These are phyloP conservation scores for Closterium sp. DNA, from an alignment of 139 green algal species.

Conservation along the genomic window DNA sequence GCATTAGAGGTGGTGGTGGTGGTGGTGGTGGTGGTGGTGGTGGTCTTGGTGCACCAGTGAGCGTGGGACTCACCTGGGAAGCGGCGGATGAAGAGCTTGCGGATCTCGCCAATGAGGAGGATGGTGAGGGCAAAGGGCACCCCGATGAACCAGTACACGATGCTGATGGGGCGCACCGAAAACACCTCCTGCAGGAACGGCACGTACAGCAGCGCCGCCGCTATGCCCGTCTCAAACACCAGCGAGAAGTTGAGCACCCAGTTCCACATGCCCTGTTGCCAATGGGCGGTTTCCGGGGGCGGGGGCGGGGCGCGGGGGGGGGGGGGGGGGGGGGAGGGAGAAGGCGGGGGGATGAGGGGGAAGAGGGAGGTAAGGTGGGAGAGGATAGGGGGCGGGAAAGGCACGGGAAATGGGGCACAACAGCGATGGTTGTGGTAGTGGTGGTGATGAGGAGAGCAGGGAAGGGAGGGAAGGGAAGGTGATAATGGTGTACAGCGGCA, in stretches of 20 bases:
- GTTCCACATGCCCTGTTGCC: slow-evolving; percentile 62
- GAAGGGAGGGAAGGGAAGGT: too few relatives aligned
- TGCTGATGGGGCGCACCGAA: slow-evolving; percentile 62
- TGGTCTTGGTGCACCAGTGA: too few relatives aligned
- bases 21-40: neutral
- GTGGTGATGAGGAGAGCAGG: neutral
- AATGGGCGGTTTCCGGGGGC: too few relatives aligned
- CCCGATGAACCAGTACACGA: slow-evolving; percentile 68
- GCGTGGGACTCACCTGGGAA: slow-evolving; percentile 53
- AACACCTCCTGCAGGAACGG: slow-evolving; percentile 66
- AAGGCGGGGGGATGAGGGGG: too few relatives aligned
- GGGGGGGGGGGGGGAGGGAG: too few relatives aligned
- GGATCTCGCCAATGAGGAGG: slow-evolving; percentile 72
- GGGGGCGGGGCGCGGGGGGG: too few relatives aligned
- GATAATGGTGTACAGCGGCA: too few relatives aligned
- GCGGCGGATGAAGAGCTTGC: slow-evolving; percentile 65
- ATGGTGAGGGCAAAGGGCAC: slow-evolving; percentile 68
- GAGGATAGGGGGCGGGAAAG: too few relatives aligned
- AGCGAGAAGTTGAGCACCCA: slow-evolving; percentile 69
- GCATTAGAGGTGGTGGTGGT: too few relatives aligned
- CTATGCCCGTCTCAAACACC: slow-evolving; percentile 64
- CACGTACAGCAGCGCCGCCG: slow-evolving; percentile 63
- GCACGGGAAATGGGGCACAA: too few relatives aligned
- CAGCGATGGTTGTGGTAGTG: too few relatives aligned
- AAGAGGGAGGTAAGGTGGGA: too few relatives aligned